Conservation (phyloP, 2,329 filamentous ascomycete species). For the Colletotrichum echinochloae region DNA sequence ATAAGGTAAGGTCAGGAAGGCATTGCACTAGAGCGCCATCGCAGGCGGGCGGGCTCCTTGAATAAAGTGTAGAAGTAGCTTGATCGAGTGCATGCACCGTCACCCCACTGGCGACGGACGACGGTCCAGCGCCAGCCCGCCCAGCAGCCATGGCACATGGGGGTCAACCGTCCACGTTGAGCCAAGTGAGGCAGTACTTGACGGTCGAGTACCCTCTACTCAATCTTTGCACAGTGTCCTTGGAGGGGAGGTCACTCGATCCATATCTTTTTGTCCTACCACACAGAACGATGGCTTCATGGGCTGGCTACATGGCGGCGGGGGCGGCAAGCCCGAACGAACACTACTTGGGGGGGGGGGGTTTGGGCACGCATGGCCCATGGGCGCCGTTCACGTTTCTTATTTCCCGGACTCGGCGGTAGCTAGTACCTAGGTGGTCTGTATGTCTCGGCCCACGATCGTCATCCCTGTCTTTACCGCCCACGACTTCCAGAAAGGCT, state of each 20-base stretch:
- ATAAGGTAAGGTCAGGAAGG: slow-evolving; percentile 11
- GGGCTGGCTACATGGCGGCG: slow-evolving; percentile 18
- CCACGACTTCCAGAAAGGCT: slow-evolving; percentile 6
- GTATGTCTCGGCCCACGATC: slow-evolving; percentile 19
- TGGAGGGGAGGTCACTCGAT: not conserved
- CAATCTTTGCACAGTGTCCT: slow-evolving; percentile 5
- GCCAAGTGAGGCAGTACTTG: slow-evolving; percentile 22
- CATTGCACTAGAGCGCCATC: slow-evolving; percentile 4
- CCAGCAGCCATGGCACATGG: slow-evolving; percentile 18
- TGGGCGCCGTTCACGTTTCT: slow-evolving; percentile 36
- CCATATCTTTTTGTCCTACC: slow-evolving; percentile 17
- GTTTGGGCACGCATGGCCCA: slow-evolving; percentile 38
- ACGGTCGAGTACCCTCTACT: slow-evolving; percentile 9
- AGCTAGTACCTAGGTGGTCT: slow-evolving; percentile 16
- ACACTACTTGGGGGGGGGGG: slow-evolving; percentile 28
- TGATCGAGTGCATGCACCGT: slow-evolving; percentile 29
- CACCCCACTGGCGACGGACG: slow-evolving; percentile 2
- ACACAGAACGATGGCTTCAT: not conserved
- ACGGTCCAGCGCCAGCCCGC: slow-evolving; percentile 13
- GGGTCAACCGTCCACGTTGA: slow-evolving; percentile 13
- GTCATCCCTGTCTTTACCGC: slow-evolving; percentile 16
- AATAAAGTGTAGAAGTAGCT: slow-evolving; percentile 7
- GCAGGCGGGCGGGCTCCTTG: slow-evolving; percentile 4
- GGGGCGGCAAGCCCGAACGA: slow-evolving; percentile 24
- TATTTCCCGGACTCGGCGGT: slow-evolving; percentile 37